Conservation (phyloP, 345 rosid species). For the Zanthoxylum bungeanum region DNA sequence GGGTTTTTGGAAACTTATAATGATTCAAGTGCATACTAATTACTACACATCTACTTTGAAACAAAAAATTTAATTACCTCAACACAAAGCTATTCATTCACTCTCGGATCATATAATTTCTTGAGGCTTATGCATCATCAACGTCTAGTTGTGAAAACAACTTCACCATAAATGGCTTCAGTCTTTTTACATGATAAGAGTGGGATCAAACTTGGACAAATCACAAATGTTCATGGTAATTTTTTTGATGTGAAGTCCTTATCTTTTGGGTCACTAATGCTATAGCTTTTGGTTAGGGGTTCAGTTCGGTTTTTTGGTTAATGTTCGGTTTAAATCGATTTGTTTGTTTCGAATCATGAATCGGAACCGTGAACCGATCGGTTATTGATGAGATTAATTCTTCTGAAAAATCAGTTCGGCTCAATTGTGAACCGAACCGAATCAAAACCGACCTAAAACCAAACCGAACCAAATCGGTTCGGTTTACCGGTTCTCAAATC, state of each 20-base stretch:
- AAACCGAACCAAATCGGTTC: too few species aligned
- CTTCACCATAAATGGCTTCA: slow-evolving; percentile 19
- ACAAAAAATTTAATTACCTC: neutral
- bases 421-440: too few species aligned
- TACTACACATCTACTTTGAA: neutral
- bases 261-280: slow-evolving; percentile 6
- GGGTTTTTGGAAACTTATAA: slow-evolving; percentile 10
- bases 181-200: slow-evolving; percentile 11
- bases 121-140: neutral
- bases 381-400: too few species aligned
- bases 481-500: too few species aligned
- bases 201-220: neutral
- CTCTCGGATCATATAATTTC: neutral
- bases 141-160: neutral
- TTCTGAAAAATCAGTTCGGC: too few species aligned
- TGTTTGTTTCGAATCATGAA: too few species aligned
- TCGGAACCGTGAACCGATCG: too few species aligned
- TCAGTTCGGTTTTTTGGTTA: too few species aligned
- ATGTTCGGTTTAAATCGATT: too few species aligned
- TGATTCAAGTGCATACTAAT: neutral
- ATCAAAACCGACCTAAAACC: too few species aligned
- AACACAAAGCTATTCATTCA: too few species aligned
- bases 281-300: too few species aligned
- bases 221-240: slow-evolving; percentile 11
- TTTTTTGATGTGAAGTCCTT: slow-evolving; percentile 13